Evolutionary conservation across 164 flowering plant species (phyloP).

Genomic region (Aristolochia contorta): DNA sequence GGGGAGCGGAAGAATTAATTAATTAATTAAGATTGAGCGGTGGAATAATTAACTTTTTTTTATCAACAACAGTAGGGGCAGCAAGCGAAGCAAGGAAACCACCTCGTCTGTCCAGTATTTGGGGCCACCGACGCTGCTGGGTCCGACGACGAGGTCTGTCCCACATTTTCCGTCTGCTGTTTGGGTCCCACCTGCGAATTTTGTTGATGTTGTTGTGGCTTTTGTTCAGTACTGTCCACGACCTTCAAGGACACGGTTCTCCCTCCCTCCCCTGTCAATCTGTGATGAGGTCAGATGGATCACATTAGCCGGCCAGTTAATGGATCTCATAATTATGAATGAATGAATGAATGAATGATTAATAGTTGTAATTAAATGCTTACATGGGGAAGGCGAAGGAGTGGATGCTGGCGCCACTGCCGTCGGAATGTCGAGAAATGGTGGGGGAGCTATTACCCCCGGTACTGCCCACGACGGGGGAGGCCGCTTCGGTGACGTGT

Average conservation of each 20-base stretch:
- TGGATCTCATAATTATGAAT: no score
- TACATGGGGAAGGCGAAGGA: slow-evolving; percentile 62
- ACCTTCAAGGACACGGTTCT: slow-evolving; percentile 18
- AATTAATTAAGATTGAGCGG: no score
- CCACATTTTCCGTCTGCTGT: neutral
- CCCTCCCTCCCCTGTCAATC: slow-evolving; percentile 25
- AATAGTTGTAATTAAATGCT: no score
- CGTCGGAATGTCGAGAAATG: slow-evolving; percentile 31
- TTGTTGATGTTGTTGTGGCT: neutral
- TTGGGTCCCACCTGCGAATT: no score
- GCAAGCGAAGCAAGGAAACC: slow-evolving; percentile 40
- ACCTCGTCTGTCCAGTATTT: slow-evolving; percentile 3
- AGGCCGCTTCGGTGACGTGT: neutral
- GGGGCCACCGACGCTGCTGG: neutral
- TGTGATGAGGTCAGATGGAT: no score
- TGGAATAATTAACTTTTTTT: neutral
- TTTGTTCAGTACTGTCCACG: neutral
- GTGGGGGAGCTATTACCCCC: slow-evolving; percentile 11
- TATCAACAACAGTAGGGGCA: slow-evolving; percentile 10
- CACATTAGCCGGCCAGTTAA: no score
- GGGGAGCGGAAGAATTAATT: no score
- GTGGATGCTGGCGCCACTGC: slow-evolving; percentile 24
- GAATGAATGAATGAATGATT: no score
- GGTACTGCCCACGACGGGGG: neutral
- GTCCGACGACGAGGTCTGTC: slow-evolving; percentile 1